Percentiles rank a stretch among this genome's conserved stretches.
phyloP scores from a whole-genome alignment of 495 filamentous ascomycete genomes.

The Eremomyces bilateralis region DNA sequence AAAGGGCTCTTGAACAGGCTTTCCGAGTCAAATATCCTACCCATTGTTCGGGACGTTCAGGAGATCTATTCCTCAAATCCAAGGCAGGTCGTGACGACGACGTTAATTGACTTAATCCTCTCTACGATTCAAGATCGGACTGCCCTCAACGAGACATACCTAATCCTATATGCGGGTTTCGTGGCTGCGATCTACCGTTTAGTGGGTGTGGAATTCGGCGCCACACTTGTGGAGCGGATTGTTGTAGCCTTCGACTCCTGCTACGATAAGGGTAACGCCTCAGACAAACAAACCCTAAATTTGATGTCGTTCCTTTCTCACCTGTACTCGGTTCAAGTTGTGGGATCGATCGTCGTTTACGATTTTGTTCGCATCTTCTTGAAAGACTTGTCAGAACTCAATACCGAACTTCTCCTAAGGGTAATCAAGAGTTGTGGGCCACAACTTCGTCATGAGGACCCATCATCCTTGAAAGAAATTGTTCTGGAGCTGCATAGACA shows the following conservation, averaged over 20 bases:
- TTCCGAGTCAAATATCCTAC: constrained; percentile 68
- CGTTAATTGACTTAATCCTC: constrained; percentile 50
- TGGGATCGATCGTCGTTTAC: constrained; percentile 64
- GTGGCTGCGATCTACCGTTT: constrained; percentile 71
- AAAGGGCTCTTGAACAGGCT: constrained; percentile 84
- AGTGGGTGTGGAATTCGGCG: constrained; percentile 70
- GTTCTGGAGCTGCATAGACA: constrained; percentile 56
- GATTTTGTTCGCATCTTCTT: constrained; percentile 73
- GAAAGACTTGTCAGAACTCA: constrained; percentile 55
- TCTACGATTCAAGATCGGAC: constrained; percentile 55
- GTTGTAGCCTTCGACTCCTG: constrained; percentile 40
- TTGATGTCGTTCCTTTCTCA: constrained; percentile 66
- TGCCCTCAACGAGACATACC: constrained; percentile 59
- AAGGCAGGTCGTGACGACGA: constrained; percentile 64
- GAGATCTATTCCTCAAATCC: constrained; percentile 62
- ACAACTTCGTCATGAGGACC: constrained; percentile 76
- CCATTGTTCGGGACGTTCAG: constrained; percentile 61
- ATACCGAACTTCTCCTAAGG: constrained; percentile 74
- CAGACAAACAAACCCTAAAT: constrained; percentile 49
- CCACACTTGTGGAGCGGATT: constrained; percentile 54
- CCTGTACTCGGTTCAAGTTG: constrained; percentile 77
- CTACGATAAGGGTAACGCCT: constrained; percentile 18
- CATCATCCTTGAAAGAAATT: constrained; percentile 77
- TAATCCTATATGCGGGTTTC: constrained; percentile 80
- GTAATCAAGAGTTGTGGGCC: constrained; percentile 53